Conservation (phyloP, 805 yeast species). For the Wickerhamomyces bisporus region DNA sequence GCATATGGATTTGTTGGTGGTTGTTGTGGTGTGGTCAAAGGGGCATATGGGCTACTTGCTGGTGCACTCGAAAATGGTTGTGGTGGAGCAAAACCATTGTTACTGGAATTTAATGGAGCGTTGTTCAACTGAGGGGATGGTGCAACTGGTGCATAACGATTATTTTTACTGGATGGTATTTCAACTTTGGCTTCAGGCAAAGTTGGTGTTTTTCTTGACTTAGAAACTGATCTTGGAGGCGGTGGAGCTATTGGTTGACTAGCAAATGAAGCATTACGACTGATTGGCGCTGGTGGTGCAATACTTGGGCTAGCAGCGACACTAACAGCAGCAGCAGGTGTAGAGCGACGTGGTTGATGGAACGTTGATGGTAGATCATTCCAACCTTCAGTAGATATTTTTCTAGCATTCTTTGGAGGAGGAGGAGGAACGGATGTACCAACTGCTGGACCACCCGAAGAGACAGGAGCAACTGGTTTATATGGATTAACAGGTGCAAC, state of each 20-base stretch:
- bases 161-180: constrained; percentile 22
- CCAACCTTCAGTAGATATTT: constrained; percentile 62
- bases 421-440: constrained; percentile 13
- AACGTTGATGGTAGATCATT: constrained; percentile 59
- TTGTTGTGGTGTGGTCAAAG: constrained; percentile 15
- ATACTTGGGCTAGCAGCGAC: constrained; percentile 14
- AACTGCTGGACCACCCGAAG: constrained; percentile 29
- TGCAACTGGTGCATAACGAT: constrained; percentile 31
- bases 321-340: constrained; percentile 38
- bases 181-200: constrained; percentile 17
- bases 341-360: constrained; percentile 37
- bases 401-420: constrained; percentile 25
- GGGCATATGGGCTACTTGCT: constrained; percentile 33
- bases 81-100: constrained; percentile 32
- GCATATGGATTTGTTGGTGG: constrained; percentile 9
- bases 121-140: constrained; percentile 17
- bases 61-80: constrained; percentile 18
- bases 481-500: constrained; percentile 20
- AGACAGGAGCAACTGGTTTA: constrained; percentile 21
- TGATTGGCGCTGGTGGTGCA: constrained; percentile 20
- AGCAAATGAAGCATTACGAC: constrained; percentile 21
- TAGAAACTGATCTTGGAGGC: constrained; percentile 30
- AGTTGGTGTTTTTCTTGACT: constrained; percentile 16
- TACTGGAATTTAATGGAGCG: constrained; percentile 8
- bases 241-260: constrained; percentile 26